Conservation (phyloP, 371 early-diverging fungal species). For the Chytridium lagenaria region DNA sequence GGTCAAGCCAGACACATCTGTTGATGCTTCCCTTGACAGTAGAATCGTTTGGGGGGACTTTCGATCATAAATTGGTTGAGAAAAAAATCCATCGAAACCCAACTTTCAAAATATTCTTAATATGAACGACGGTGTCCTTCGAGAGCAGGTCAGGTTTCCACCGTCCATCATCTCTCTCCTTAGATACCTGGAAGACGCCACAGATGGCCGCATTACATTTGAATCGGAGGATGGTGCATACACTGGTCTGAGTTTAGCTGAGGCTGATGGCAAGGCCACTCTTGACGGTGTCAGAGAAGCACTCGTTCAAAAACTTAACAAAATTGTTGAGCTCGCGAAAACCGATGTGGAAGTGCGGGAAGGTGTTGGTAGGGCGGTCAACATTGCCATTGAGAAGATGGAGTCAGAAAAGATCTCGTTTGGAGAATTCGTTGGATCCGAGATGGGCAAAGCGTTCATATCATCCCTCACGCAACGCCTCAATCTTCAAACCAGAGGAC, state of each 20-base stretch:
- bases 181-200: background rate
- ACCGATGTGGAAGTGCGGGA: no score
- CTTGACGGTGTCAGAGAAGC: background rate
- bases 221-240: background rate
- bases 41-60: no score
- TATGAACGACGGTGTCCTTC: no score
- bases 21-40: no score
- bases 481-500: background rate
- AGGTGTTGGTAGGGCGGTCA: no score
- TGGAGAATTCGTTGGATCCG: background rate
- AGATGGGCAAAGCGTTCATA: background rate
- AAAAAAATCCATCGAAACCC: no score
- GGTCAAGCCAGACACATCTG: no score
- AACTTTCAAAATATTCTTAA: no score
- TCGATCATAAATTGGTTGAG: no score
- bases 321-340: no score
- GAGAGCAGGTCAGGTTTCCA: background rate
- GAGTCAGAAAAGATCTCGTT: background rate
- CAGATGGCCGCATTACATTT: background rate
- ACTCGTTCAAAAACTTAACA: background rate
- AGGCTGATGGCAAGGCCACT: background rate
- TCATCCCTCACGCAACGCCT: background rate
- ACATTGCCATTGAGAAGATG: no score
- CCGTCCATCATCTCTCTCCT: background rate
- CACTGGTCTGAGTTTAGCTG: background rate